Conservation (phyloP, 1,139 yeast genomes). For the Saccharomyces hybrid region DNA sequence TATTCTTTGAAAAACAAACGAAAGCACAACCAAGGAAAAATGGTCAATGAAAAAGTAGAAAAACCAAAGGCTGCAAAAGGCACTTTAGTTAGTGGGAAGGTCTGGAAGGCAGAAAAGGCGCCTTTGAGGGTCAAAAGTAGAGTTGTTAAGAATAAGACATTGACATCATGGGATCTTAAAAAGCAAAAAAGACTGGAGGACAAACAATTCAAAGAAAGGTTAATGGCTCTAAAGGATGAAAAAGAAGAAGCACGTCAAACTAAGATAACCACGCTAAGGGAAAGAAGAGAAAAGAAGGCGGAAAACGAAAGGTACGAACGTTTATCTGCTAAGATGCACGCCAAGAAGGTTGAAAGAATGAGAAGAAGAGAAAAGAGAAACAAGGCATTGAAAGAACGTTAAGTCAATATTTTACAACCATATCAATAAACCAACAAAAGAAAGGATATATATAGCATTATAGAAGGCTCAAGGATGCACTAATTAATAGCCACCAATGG, state of each 20-base stretch:
- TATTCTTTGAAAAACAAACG: neutral
- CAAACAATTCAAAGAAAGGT: conserved; percentile 36
- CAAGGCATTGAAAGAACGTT: conserved; percentile 65
- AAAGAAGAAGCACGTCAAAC: conserved; percentile 47
- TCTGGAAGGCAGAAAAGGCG: conserved; percentile 47
- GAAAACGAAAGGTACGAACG: conserved; percentile 68
- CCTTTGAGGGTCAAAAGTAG: conserved; percentile 36
- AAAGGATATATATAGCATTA: neutral
- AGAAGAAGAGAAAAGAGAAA: conserved; percentile 78
- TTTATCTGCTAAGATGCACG: conserved; percentile 67
- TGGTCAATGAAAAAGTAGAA: neutral
- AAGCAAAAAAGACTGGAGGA: conserved; percentile 35
- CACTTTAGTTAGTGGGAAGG: conserved; percentile 44
- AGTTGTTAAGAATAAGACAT: conserved; percentile 31
- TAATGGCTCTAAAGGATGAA: conserved; percentile 52
- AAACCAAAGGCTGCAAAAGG: conserved; percentile 31
- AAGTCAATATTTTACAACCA: conserved; percentile 8
- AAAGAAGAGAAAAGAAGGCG: conserved; percentile 59
- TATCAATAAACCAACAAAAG: neutral
- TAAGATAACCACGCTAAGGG: conserved; percentile 48
- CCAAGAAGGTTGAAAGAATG: conserved; percentile 69
- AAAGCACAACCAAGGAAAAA: neutral
- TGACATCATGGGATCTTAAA: conserved; percentile 34
- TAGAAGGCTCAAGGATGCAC: neutral
- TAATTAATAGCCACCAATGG: neutral